These are phyloP conservation scores for Sphaerulina vaccinii DNA, from an alignment of 2,329 filamentous ascomycete species.

Conservation along the genomic window DNA sequence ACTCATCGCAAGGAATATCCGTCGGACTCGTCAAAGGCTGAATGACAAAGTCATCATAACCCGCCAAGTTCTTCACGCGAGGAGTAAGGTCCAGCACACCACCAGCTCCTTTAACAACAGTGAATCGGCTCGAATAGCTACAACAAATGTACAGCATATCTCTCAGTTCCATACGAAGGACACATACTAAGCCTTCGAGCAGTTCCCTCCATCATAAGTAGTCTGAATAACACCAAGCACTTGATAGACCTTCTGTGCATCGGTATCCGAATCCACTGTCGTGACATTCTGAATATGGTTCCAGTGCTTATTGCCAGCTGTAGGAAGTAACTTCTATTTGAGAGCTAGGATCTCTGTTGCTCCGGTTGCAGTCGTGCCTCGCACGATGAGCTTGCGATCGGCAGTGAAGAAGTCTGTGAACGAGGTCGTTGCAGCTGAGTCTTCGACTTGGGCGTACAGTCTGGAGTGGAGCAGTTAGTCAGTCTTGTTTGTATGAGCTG, in stretches of 20 bases:
- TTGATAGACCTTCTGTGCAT: slow-evolving; percentile 12
- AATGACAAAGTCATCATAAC: slow-evolving; percentile 18
- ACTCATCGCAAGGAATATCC: slow-evolving; percentile 15
- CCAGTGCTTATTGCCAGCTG: slow-evolving; percentile 18
- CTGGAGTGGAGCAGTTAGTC: neutral
- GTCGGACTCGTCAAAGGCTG: slow-evolving; percentile 11
- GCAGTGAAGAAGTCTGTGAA: slow-evolving; percentile 22
- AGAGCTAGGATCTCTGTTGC: slow-evolving; percentile 14
- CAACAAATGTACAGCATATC: neutral
- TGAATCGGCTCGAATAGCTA: slow-evolving; percentile 17
- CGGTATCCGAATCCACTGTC: slow-evolving; percentile 10
- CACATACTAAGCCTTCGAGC: slow-evolving; percentile 18
- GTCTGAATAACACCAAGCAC: slow-evolving; percentile 16
- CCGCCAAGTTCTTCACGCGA: slow-evolving; percentile 4
- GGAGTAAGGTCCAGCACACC: slow-evolving; percentile 8
- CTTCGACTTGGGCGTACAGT: slow-evolving; percentile 16
- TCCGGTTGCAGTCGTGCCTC: slow-evolving; percentile 8
- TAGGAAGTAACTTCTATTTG: slow-evolving; percentile 16
- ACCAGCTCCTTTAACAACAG: slow-evolving; percentile 10
- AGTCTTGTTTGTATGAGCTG: neutral
- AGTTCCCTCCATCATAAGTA: slow-evolving; percentile 20
- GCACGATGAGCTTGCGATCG: slow-evolving; percentile 17
- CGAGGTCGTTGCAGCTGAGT: slow-evolving; percentile 10
- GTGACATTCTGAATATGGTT: slow-evolving; percentile 19
- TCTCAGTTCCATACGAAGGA: neutral